These are phyloP conservation scores for Phytophthora vignae DNA, from an alignment of 352 stramenopile genomes.

Conservation along the genomic window DNA sequence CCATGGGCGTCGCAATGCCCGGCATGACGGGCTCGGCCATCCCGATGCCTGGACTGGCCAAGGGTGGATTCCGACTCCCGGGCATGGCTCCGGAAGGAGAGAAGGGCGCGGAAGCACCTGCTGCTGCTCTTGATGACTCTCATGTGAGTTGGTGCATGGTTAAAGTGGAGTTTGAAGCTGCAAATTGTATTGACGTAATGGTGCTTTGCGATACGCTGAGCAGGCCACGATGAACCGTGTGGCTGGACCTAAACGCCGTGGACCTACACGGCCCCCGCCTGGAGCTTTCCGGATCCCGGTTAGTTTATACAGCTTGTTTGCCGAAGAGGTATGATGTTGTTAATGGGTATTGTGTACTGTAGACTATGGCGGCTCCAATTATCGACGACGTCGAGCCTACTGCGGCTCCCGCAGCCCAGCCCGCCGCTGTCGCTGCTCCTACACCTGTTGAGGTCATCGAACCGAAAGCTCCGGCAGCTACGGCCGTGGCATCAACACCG, in stretches of 20 bases:
- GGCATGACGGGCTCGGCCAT: conserved; percentile 80
- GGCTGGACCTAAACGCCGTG: conserved; percentile 78
- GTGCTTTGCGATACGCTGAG: conserved; percentile 1
- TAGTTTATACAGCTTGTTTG: no score
- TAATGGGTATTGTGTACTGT: conserved; percentile 8
- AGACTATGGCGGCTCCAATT: conserved; percentile 55
- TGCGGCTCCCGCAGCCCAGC: conserved; percentile 1
- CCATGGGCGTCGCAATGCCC: conserved; percentile 81
- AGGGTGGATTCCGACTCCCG: conserved; percentile 70
- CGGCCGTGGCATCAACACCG: conserved; percentile 16
- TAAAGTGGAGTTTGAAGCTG: background rate
- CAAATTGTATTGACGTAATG: background rate
- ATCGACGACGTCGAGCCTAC: conserved; percentile 35
- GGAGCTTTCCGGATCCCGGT: conserved; percentile 73
- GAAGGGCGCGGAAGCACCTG: conserved; percentile 34
- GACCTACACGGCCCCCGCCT: conserved; percentile 66
- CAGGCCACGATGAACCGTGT: conserved; percentile 83
- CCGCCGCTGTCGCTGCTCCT: conserved; percentile 2
- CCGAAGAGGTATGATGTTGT: no score
- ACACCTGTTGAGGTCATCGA: conserved; percentile 19
- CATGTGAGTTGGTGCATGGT: conserved; percentile 58
- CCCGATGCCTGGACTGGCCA: conserved; percentile 84
- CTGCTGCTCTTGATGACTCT: conserved; percentile 54
- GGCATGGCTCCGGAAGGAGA: conserved; percentile 57
- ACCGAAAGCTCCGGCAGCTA: conserved; percentile 11